Evolutionary conservation across 1,139 yeast species (phyloP).

Genomic region (Candida sojae): DNA sequence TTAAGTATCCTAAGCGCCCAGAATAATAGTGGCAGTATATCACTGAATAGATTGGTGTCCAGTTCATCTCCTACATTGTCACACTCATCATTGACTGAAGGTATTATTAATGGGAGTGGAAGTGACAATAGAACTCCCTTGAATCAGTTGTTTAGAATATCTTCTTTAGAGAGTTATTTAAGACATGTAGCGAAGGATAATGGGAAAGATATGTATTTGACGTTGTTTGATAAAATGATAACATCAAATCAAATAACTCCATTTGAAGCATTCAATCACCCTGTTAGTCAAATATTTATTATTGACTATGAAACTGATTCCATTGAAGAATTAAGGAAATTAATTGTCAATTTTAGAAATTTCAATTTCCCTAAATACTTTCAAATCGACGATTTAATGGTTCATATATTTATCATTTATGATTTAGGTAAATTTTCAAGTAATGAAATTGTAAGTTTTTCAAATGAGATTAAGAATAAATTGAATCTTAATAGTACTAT

Average conservation of each 20-base stretch:
- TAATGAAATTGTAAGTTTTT: slow-evolving; percentile 35
- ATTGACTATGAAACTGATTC: slow-evolving; percentile 53
- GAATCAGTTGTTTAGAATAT: slow-evolving; percentile 40
- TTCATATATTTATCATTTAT: slow-evolving; percentile 46
- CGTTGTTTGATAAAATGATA: slow-evolving; percentile 60
- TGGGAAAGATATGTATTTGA: slow-evolving; percentile 48
- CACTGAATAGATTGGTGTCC: not conserved
- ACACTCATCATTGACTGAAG: slow-evolving; percentile 9
- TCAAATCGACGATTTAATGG: slow-evolving; percentile 56
- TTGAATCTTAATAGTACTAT: slow-evolving; percentile 31
- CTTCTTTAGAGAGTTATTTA: slow-evolving; percentile 39
- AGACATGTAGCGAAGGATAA: slow-evolving; percentile 18
- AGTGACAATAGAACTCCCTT: slow-evolving; percentile 8
- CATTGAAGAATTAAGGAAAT: slow-evolving; percentile 42
- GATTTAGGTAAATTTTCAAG: slow-evolving; percentile 22
- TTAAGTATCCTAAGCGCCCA: slow-evolving; percentile 32
- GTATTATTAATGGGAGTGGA: not conserved
- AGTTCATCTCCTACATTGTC: slow-evolving; percentile 8
- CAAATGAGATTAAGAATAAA: slow-evolving; percentile 24
- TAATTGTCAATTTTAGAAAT: slow-evolving; percentile 46
- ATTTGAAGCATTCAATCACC: slow-evolving; percentile 90
- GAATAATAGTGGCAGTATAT: slow-evolving; percentile 2
- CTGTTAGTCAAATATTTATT: slow-evolving; percentile 75
- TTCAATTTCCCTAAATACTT: slow-evolving; percentile 56
- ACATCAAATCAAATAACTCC: slow-evolving; percentile 68